Evolutionary conservation across 148 eudicot genomes (phyloP).

Genomic region (Dianthus caryophyllus): DNA sequence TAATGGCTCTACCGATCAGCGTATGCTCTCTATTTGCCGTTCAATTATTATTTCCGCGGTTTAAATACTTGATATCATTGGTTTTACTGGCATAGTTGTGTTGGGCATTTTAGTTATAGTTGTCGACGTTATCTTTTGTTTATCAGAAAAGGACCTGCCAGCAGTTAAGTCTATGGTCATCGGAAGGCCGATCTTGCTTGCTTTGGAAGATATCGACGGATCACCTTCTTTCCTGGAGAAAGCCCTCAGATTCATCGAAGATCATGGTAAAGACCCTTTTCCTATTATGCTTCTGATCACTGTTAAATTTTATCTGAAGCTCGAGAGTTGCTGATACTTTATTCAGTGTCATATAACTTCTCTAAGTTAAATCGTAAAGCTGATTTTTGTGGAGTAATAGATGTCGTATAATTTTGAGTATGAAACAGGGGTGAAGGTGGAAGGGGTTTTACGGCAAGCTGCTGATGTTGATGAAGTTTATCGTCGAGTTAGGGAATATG

Average conservation of each 20-base stretch:
- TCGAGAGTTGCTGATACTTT: neutral
- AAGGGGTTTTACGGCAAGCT: slow-evolving; percentile 97
- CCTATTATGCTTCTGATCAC: neutral
- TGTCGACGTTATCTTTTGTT: neutral
- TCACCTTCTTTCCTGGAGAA: slow-evolving; percentile 93
- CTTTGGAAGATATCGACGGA: slow-evolving; percentile 94
- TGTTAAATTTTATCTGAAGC: neutral
- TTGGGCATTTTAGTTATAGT: neutral
- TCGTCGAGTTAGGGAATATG: slow-evolving; percentile 75
- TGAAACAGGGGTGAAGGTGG: slow-evolving; percentile 66
- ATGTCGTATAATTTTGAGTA: slow-evolving; percentile 14
- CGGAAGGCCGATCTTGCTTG: slow-evolving; percentile 82
- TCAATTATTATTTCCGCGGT: neutral
- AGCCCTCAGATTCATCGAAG: slow-evolving; percentile 78
- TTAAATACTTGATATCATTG: neutral
- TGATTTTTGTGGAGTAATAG: no score
- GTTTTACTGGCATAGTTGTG: neutral
- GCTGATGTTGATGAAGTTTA: slow-evolving; percentile 97
- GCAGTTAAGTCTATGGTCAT: slow-evolving; percentile 59
- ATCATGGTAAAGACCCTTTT: slow-evolving; percentile 52
- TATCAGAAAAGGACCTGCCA: slow-evolving; percentile 50
- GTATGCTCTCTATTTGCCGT: slow-evolving; percentile 34
- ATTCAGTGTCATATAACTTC: neutral
- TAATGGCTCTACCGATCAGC: slow-evolving; percentile 52
- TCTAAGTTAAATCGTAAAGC: neutral